A percentile compares a stretch with the other conserved stretches of the same genome.
These are phyloP conservation scores for Globisporangium okanoganense DNA, from an alignment of 352 stramenopile species.

Conservation along the genomic window DNA sequence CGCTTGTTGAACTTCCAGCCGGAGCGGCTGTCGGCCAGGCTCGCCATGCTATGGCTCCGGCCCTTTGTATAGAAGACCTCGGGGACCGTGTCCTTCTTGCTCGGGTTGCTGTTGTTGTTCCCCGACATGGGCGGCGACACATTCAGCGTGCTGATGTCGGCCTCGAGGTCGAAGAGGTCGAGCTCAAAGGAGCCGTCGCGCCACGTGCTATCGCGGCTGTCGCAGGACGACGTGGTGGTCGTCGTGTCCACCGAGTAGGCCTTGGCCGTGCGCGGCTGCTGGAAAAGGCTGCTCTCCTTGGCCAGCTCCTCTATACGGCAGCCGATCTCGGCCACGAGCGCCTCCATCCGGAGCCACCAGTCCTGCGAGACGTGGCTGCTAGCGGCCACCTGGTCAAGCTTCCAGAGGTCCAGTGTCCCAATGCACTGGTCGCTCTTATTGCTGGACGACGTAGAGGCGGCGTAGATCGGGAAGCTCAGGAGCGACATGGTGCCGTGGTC, in stretches of 20 bases:
- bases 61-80: constrained; percentile 40
- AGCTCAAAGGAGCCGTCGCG: constrained; percentile 53
- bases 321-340: constrained; percentile 35
- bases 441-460: constrained; percentile 18
- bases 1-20: constrained; percentile 25
- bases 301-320: constrained; percentile 46
- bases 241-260: constrained; percentile 54
- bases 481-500: constrained; percentile 57
- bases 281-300: constrained; percentile 33
- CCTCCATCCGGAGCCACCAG: constrained; percentile 39
- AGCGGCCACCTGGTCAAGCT: constrained; percentile 38
- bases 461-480: constrained; percentile 71
- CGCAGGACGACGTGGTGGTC: constrained; percentile 46
- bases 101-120: constrained; percentile 24
- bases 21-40: constrained; percentile 20
- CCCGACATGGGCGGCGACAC: constrained; percentile 24
- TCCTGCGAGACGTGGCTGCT: constrained; percentile 64
- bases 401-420: constrained; percentile 71
- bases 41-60: constrained; percentile 25
- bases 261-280: constrained; percentile 36
- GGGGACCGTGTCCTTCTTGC: constrained; percentile 8
- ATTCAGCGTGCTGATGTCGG: constrained; percentile 30
- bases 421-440: constrained; percentile 31
- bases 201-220: constrained; percentile 53
- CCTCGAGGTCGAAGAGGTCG: constrained; percentile 55